Evolutionary conservation across 805 yeast genomes (phyloP), one percentile per base, ranked within the genome.

Genomic region (Blastobotrys muscicola): DNA sequence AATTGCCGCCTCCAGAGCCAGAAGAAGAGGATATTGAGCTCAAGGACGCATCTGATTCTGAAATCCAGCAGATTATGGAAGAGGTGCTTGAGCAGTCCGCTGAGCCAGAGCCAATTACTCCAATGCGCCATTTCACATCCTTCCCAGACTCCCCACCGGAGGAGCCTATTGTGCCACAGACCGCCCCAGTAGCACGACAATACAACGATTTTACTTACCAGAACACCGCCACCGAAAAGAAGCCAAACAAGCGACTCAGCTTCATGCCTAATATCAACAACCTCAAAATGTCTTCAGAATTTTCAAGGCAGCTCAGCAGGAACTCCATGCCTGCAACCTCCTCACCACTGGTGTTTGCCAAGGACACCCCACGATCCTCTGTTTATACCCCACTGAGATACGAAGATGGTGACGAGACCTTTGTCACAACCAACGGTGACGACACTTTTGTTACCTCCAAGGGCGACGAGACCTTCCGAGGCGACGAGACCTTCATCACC

Each of bases 181-280:
- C 26, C 6, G 26, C 26, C 26, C 26, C 26, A 20, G 26, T 38
- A 33, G 4, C 34, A n/a, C 15, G 14, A 32, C 12, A n/a, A 12
- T n/a, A 11, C 8, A 15, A 15, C 26, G 29, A 15, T 6, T 20
- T 20, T 35, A 6, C 41, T 9, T 39, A 31, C 34, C 34, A 39
- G 29, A 31, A 37, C 29, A 29, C 41, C 26, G 32, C 29, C 31
- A 23, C 43, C 12, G 29, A 29, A 14, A 12, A 31, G 29, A 12
- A 32, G 11, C 31, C 40, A 33, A 41, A 36, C 36, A 41, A 45
- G 41, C 43, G 55, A 12, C 46, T 41, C 35, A 50, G 53, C 35
- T 51, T 53, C 43, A 53, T 53, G 55, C 57, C 57, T 3, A 41
- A 37, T 14, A 16, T 51, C 34, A 38, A 34, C 2, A 47, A 51